Conservation (phyloP, 768 basidiomycete genomes). For the Russula compacta region DNA sequence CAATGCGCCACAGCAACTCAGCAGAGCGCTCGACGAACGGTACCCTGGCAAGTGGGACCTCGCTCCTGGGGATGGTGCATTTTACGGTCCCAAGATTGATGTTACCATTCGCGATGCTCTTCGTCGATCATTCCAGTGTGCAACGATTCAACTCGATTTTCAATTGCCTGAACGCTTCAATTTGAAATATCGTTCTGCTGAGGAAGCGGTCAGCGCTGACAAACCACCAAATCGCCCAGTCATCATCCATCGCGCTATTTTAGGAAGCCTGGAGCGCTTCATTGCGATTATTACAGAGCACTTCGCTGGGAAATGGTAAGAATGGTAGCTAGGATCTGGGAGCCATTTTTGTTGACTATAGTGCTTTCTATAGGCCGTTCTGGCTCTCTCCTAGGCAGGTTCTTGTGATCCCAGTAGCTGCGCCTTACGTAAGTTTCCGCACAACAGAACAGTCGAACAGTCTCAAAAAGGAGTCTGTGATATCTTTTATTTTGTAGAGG, state of each 20-base stretch:
- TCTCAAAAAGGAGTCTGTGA: background rate
- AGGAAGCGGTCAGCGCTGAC: slow-evolving; percentile 50
- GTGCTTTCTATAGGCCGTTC: slow-evolving; percentile 63
- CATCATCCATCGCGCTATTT: slow-evolving; percentile 95
- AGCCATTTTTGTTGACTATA: background rate
- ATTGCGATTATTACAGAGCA: slow-evolving; percentile 97
- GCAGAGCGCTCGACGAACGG: slow-evolving; percentile 69
- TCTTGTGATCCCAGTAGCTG: slow-evolving; percentile 87
- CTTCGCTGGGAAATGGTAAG: slow-evolving; percentile 92
- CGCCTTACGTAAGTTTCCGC: slow-evolving; percentile 60
- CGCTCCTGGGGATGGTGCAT: slow-evolving; percentile 95
- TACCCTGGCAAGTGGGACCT: slow-evolving; percentile 87
- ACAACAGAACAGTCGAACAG: background rate
- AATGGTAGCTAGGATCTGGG: background rate
- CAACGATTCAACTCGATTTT: slow-evolving; percentile 98
- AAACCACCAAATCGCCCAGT: slow-evolving; percentile 70
- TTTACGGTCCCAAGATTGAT: slow-evolving; percentile 99
- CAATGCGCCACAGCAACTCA: slow-evolving; percentile 55
- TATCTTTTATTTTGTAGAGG: slow-evolving; percentile 49
- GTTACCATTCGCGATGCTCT: slow-evolving; percentile 93
- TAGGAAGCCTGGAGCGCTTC: slow-evolving; percentile 91
- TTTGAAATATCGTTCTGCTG: slow-evolving; percentile 78
- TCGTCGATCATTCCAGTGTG: slow-evolving; percentile 91
- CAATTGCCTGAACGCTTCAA: slow-evolving; percentile 96
- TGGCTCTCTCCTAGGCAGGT: slow-evolving; percentile 98